Percentiles rank a stretch among this genome's conserved stretches.
These are phyloP conservation scores for Kodamaea ohmeri DNA, from an alignment of 1,139 yeast species.

Conservation along the genomic window DNA sequence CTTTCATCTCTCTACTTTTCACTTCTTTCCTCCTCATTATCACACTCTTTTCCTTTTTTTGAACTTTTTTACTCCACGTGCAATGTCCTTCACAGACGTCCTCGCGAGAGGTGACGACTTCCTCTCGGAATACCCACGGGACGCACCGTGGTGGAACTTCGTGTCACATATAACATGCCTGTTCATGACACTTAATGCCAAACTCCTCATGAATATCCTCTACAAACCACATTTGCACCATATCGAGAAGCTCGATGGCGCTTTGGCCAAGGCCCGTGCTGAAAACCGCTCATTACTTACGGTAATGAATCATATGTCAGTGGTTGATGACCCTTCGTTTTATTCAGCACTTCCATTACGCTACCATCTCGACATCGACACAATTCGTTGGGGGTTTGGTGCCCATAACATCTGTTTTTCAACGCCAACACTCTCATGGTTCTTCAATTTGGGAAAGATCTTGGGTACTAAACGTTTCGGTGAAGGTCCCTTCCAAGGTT, in stretches of 20 bases:
- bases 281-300: slow-evolving; percentile 79
- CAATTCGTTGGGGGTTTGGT: slow-evolving; percentile 90
- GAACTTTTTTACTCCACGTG: not conserved
- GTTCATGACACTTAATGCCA: slow-evolving; percentile 63
- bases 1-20: not conserved
- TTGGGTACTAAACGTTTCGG: slow-evolving; percentile 87
- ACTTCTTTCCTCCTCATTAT: not conserved
- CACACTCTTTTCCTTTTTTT: not conserved
- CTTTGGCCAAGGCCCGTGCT: slow-evolving; percentile 55
- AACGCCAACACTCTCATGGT: slow-evolving; percentile 48
- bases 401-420: slow-evolving; percentile 90
- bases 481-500: slow-evolving; percentile 87
- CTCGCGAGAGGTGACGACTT: slow-evolving; percentile 73
- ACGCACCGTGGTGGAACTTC: slow-evolving; percentile 57
- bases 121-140: slow-evolving; percentile 59
- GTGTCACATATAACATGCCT: slow-evolving; percentile 70
- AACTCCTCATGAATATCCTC: slow-evolving; percentile 55
- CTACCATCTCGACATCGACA: slow-evolving; percentile 59
- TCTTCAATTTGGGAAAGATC: slow-evolving; percentile 86
- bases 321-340: slow-evolving; percentile 87
- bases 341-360: slow-evolving; percentile 86
- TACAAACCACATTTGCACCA: slow-evolving; percentile 65
- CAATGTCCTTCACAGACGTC: slow-evolving; percentile 74
- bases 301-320: slow-evolving; percentile 95
- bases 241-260: slow-evolving; percentile 60